These are phyloP conservation scores for Mucor sp. DNA, from an alignment of 371 early-diverging fungal species.

Conservation along the genomic window DNA sequence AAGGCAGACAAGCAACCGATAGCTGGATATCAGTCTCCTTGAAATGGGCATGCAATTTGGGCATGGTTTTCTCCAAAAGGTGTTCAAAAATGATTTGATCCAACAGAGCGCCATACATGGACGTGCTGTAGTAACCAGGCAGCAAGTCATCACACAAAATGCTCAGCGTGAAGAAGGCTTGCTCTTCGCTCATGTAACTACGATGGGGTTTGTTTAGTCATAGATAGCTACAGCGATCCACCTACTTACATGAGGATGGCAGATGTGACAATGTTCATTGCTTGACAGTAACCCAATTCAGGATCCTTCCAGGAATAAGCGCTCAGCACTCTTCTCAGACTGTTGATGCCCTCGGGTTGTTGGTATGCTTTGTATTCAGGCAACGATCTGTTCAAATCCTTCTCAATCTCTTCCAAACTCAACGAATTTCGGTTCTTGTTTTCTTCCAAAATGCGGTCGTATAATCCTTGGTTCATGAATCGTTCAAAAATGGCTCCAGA, in stretches of 20 bases:
- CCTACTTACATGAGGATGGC: constrained; percentile 46
- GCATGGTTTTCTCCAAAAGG: constrained; percentile 79
- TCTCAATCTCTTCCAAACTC: constrained; percentile 95
- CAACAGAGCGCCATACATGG: constrained; percentile 95
- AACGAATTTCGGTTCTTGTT: constrained; percentile 66
- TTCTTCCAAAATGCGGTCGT: constrained; percentile 73
- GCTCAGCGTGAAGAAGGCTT: constrained; percentile 93
- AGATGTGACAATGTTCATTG: constrained; percentile 97
- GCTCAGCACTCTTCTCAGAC: constrained; percentile 86
- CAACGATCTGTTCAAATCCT: constrained; percentile 90
- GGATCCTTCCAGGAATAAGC: constrained; percentile 87
- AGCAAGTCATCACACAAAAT: constrained; percentile 88
- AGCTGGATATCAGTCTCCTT: constrained; percentile 90
- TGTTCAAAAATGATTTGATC: constrained; percentile 96
- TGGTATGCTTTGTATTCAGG: constrained; percentile 96
- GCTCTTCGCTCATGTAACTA: constrained; percentile 91
- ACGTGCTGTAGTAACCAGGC: constrained; percentile 95
- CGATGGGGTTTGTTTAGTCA: neutral
- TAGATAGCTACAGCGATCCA: neutral
- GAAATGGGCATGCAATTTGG: constrained; percentile 77
- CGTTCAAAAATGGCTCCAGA: constrained; percentile 89
- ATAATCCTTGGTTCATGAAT: constrained; percentile 84
- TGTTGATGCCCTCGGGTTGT: constrained; percentile 86
- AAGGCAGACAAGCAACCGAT: constrained; percentile 92
- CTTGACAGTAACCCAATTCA: constrained; percentile 97